Percentiles rank a stretch among this genome's conserved stretches.
Conservation (phyloP, 345 rosid species). For the Arabidopsis arenosa region DNA sequence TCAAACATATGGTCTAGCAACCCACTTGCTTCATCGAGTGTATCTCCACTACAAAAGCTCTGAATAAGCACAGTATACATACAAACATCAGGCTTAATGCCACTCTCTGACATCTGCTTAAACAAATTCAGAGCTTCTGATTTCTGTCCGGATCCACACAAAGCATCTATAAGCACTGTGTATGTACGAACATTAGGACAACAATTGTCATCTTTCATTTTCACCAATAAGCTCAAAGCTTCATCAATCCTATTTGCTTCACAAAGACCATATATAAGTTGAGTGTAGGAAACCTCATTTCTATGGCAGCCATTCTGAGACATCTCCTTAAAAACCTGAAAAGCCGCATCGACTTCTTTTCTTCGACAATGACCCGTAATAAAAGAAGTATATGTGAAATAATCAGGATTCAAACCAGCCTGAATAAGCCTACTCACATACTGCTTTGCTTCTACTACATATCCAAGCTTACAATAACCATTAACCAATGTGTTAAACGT, state of each 20-base stretch:
- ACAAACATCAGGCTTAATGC: neutral
- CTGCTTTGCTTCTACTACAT: constrained; percentile 56
- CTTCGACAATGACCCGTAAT: constrained; percentile 51
- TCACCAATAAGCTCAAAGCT: constrained; percentile 57
- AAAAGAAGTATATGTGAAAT: constrained; percentile 67
- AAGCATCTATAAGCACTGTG: neutral
- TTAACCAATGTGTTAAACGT: constrained; percentile 66
- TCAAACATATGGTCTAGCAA: neutral
- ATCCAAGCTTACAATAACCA: constrained; percentile 60
- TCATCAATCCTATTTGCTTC: constrained; percentile 61
- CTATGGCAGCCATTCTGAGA: constrained; percentile 40
- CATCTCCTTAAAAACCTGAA: constrained; percentile 55
- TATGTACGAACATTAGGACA: constrained; percentile 47
- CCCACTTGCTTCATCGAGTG: neutral
- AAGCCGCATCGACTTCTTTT: constrained; percentile 43
- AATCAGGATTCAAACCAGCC: constrained; percentile 57
- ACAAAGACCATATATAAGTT: constrained; percentile 70
- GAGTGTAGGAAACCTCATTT: constrained; percentile 71
- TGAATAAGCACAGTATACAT: neutral
- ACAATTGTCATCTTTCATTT: constrained; percentile 64
- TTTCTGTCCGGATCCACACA: neutral
- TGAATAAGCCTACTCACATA: constrained; percentile 60
- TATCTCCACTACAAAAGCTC: neutral
- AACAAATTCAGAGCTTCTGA: neutral
- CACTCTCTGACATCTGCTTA: neutral